Evolutionary conservation across 2,329 filamentous ascomycete species (phyloP).

Genomic region (Onygenales sp.): DNA sequence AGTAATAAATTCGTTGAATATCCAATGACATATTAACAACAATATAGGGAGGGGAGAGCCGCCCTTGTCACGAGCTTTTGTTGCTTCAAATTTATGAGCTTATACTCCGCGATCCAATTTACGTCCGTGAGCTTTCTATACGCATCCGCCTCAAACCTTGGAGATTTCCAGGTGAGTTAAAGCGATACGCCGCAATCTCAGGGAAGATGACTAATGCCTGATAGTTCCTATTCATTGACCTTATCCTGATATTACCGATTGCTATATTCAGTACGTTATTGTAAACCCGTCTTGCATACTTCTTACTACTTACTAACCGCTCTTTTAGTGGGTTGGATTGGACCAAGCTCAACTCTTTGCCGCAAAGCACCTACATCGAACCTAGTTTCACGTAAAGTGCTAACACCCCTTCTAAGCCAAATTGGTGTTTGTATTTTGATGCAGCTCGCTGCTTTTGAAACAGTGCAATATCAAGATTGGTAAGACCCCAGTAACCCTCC

Average conservation of each 20-base stretch:
- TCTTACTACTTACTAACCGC: not conserved
- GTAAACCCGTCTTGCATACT: not conserved
- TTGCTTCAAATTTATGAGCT: slow-evolving; percentile 99
- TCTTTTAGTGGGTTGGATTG: slow-evolving; percentile 77
- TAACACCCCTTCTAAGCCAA: slow-evolving; percentile 81
- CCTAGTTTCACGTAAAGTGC: slow-evolving; percentile 83
- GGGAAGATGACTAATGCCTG: slow-evolving; percentile 4
- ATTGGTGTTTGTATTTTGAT: slow-evolving; percentile 71
- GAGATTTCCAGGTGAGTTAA: slow-evolving; percentile 69
- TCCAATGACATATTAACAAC: slow-evolving; percentile 10
- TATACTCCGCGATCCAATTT: slow-evolving; percentile 99
- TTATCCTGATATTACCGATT: slow-evolving; percentile 85
- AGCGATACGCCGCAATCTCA: not conserved
- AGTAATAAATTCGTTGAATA: slow-evolving; percentile 12
- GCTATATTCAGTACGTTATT: slow-evolving; percentile 71
- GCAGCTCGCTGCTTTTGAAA: slow-evolving; percentile 64
- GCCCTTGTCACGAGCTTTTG: slow-evolving; percentile 97
- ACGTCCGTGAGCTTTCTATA: slow-evolving; percentile 95
- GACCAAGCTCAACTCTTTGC: slow-evolving; percentile 65
- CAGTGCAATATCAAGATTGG: slow-evolving; percentile 73
- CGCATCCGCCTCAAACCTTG: slow-evolving; percentile 83
- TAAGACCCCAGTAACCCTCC: slow-evolving; percentile 26
- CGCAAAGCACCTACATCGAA: slow-evolving; percentile 84
- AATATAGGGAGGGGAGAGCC: slow-evolving; percentile 70
- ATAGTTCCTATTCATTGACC: slow-evolving; percentile 85